Conservation (phyloP, 169 alveolate species). For the Eimeria maxima region DNA sequence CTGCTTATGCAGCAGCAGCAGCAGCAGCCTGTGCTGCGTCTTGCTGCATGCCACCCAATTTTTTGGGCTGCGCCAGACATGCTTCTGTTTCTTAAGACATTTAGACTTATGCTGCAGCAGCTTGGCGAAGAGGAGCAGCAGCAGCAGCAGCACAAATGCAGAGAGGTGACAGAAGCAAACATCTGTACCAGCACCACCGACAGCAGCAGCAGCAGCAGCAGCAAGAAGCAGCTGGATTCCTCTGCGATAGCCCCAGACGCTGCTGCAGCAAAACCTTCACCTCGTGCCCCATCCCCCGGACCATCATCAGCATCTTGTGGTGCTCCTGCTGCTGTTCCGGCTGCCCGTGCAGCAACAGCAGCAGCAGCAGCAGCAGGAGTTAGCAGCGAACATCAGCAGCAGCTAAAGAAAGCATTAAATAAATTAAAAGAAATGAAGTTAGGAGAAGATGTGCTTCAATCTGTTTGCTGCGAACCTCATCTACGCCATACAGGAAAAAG, state of each 20-base stretch:
- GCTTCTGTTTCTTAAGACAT: conserved; percentile 35
- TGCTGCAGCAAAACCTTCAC: background rate
- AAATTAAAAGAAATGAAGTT: background rate
- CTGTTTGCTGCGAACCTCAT: background rate
- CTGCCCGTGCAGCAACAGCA: conserved; percentile 42
- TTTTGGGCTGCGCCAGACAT: conserved; percentile 29
- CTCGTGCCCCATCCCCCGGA: no score
- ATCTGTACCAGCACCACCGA: background rate
- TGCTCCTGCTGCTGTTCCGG: no score
- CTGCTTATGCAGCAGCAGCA: background rate
- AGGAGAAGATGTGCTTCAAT: background rate
- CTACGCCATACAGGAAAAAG: background rate
- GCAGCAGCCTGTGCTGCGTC: conserved; percentile 54
- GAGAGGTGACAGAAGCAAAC: background rate
- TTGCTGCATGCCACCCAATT: conserved; percentile 41
- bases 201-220: conserved; percentile 33
- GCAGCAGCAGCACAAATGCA: conserved; percentile 24
- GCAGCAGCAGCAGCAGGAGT: conserved; percentile 18
- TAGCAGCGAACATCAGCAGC: background rate
- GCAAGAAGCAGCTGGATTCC: background rate
- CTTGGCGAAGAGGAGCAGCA: no score
- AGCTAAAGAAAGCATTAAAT: background rate
- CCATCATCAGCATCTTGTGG: background rate
- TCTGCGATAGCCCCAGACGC: background rate
- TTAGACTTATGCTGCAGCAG: conserved; percentile 43